Base-by-base conservation (phyloP, 345 rosid genomes). In the Abelmoschus esculentus region DNA sequence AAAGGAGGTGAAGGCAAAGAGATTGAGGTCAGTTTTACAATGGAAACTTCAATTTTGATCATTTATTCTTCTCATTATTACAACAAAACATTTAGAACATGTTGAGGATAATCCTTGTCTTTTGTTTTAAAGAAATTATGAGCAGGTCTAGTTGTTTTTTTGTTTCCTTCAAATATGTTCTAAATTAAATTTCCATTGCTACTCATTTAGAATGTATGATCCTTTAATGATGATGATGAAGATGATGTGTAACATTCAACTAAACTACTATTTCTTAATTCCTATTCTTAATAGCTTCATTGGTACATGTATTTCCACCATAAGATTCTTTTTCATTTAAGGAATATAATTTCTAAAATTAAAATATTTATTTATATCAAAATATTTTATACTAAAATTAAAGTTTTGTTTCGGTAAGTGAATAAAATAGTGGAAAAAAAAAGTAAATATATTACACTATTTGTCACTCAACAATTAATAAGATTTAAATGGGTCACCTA, bases 31-130 rank as follows among this genome's bases (percentile, higher is more conserved):
- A 57, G 70, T 52, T 77, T 49, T 69, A 75, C 54, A 67, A 69
- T 58, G 75, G 71, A 70, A 56, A 56, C 31, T 81, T 83, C 76
- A 69, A 72, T 82, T 79, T 54, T 66, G 78, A 75, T 71, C 81
- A 84, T 80, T 83, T 72, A 70, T 78, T 78, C 65, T 79, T 82
- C 12, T 9, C 13, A 47, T 47, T 7, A 54, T 54, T 54, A 86
- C 80, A 73, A 64, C 73, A 75, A 74, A 77, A 46, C 40, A 82
- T 70, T 54, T 66, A 81, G 76, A 83, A 66, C 55, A 62, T 79
- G 59, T 72, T 59, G 56, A 46, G 79, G 78, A 78, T 71, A 78
- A 70, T 78, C 66, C 36, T 73, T 80, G 58, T 19, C 79, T 83
- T 71, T 58, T 71, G 72, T 67, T 54, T 72, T 40, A 76, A 73